These are phyloP conservation scores for Corniculantispora saksenae DNA, from an alignment of 2,329 filamentous ascomycete species.

Conservation along the genomic window DNA sequence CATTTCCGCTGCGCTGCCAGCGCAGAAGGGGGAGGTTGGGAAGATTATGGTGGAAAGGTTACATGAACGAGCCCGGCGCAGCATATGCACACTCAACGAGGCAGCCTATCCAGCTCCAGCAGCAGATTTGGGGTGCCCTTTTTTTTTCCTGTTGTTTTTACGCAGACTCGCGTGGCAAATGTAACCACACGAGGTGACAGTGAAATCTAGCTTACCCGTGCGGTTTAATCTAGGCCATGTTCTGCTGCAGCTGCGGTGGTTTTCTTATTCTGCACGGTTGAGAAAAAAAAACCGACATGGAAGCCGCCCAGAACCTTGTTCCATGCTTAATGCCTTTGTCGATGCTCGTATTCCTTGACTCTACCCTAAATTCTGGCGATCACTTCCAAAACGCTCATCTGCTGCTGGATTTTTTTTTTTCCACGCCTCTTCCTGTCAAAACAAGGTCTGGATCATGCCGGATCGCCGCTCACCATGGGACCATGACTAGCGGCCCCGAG, in stretches of 20 bases:
- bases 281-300: background rate
- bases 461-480: background rate
- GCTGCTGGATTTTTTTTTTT: background rate
- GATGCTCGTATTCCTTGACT: too few species aligned
- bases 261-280: too few species aligned
- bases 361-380: background rate
- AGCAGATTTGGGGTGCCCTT: too few species aligned
- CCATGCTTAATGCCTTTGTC: background rate
- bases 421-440: background rate
- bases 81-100: background rate
- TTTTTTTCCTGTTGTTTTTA: too few species aligned
- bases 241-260: background rate
- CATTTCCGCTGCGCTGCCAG: background rate
- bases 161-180: conserved; percentile 11
- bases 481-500: background rate
- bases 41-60: too few species aligned
- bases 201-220: background rate
- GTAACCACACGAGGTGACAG: background rate
- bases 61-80: too few species aligned
- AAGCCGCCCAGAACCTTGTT: conserved; percentile 10
- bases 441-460: conserved; percentile 14
- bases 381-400: background rate
- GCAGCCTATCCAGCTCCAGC: too few species aligned
- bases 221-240: background rate
- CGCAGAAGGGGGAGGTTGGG: background rate